Evolutionary conservation across 306 rosid species (phyloP).

Genomic region (Quercus variabilis): DNA sequence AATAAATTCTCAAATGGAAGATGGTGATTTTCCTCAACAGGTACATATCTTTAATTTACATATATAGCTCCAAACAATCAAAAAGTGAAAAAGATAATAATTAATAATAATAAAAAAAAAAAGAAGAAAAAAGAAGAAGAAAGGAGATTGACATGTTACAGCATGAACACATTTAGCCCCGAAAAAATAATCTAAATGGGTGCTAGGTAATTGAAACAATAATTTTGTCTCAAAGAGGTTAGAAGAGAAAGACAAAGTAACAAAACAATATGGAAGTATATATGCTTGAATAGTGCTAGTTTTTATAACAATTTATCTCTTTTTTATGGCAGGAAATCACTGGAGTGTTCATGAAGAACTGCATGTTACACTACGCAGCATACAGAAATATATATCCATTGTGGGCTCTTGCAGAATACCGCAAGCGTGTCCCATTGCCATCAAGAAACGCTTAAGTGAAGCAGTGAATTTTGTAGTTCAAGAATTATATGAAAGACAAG

Average conservation of each 20-base stretch:
- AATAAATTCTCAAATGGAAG: constrained; percentile 55
- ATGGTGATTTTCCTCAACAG: constrained; percentile 75
- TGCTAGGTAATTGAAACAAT: no score
- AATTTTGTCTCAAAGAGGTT: not conserved
- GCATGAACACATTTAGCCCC: no score
- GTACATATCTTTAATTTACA: constrained; percentile 5
- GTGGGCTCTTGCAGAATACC: constrained; percentile 76
- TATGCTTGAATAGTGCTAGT: not conserved
- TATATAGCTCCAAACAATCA: not conserved
- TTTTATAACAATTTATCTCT: not conserved
- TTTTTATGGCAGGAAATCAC: constrained; percentile 40
- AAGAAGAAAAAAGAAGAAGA: no score
- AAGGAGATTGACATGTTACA: no score
- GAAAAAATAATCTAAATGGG: no score
- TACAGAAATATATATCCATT: constrained; percentile 67
- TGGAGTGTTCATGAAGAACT: constrained; percentile 59
- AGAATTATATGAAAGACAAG: no score
- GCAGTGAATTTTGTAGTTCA: no score
- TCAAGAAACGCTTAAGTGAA: constrained; percentile 5
- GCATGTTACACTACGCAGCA: constrained; percentile 69
- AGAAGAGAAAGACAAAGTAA: not conserved
- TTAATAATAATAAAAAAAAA: not conserved
- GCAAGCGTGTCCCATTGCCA: constrained; percentile 53
- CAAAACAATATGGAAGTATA: constrained; percentile 17
- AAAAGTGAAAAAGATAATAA: not conserved